Percentiles rank a stretch among this genome's conserved stretches.
phyloP scores from a whole-genome alignment of 2,329 filamentous ascomycete species.

The Diatrype stigma region DNA sequence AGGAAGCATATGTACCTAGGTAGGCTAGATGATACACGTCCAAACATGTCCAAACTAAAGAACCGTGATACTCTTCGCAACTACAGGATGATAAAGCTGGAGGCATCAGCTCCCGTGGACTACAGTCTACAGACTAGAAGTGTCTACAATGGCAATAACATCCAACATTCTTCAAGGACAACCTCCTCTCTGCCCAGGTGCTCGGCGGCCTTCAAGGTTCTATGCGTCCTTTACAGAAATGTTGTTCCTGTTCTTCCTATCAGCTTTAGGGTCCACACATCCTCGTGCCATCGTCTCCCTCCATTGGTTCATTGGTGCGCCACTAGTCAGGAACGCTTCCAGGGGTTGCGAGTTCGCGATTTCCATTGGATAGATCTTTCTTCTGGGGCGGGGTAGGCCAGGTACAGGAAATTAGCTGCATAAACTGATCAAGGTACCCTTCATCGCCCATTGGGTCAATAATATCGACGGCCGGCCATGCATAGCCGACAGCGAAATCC shows the following conservation, averaged over 20 bases:
- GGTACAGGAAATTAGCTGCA: background rate
- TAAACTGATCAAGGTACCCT: background rate
- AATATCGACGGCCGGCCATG: no score
- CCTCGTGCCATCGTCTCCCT: background rate
- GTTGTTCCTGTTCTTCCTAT: background rate
- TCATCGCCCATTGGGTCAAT: background rate
- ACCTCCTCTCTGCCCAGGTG: no score
- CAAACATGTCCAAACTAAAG: no score
- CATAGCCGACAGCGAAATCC: background rate
- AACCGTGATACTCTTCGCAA: no score
- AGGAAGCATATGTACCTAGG: no score
- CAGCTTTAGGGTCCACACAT: background rate
- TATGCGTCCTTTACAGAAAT: background rate
- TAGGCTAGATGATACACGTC: no score
- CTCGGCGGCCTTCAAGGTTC: no score
- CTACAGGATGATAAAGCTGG: no score
- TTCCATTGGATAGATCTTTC: background rate
- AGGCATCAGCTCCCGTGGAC: no score
- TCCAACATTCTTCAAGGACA: no score
- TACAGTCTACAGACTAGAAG: no score
- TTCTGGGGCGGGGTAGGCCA: background rate
- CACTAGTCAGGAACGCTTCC: background rate
- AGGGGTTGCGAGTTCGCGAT: background rate
- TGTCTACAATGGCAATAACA: no score
- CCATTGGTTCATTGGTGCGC: background rate